A percentile compares a stretch with the other conserved stretches of the same genome.
phyloP scores from a whole-genome alignment of 2,329 filamentous ascomycete genomes.

The Colletotrichum karsti region DNA sequence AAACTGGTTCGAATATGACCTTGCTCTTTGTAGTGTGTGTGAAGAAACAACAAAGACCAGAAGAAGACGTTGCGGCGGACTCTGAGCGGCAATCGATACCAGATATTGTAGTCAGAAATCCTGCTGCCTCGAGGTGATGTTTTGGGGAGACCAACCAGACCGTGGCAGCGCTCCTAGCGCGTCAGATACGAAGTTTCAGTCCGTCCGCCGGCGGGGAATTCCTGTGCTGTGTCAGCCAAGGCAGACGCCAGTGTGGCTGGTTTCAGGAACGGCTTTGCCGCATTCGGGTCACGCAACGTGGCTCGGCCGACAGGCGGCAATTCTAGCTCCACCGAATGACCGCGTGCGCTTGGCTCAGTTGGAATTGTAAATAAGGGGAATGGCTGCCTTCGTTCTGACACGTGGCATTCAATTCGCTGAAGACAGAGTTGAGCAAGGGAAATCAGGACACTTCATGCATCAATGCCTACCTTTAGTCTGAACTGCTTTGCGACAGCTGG shows the following conservation, averaged over 20 bases:
- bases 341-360: not conserved
- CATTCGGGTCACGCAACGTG: not conserved
- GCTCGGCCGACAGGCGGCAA: conserved; percentile 8
- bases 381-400: too few species aligned
- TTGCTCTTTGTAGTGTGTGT: not conserved
- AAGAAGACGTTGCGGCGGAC: rapidly evolving
- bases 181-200: conserved; percentile 22
- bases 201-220: not conserved
- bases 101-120: conserved; percentile 3
- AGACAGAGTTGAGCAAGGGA: too few species aligned
- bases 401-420: too few species aligned
- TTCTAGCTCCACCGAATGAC: not conserved
- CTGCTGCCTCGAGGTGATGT: conserved; percentile 14
- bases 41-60: not conserved
- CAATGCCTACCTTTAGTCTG: too few species aligned
- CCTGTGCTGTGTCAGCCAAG: not conserved
- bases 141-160: not conserved
- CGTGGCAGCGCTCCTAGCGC: conserved; percentile 10
- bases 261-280: conserved; percentile 26
- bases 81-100: not conserved
- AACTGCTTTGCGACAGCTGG: too few species aligned
- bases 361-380: not conserved
- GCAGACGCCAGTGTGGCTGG: conserved; percentile 20
- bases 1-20: rapidly evolving
- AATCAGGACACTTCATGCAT: too few species aligned